Percentiles rank a stretch among this genome's conserved stretches.
Conservation (phyloP, 768 basidiomycete species). For the Boletus rufocinnamomeus region DNA sequence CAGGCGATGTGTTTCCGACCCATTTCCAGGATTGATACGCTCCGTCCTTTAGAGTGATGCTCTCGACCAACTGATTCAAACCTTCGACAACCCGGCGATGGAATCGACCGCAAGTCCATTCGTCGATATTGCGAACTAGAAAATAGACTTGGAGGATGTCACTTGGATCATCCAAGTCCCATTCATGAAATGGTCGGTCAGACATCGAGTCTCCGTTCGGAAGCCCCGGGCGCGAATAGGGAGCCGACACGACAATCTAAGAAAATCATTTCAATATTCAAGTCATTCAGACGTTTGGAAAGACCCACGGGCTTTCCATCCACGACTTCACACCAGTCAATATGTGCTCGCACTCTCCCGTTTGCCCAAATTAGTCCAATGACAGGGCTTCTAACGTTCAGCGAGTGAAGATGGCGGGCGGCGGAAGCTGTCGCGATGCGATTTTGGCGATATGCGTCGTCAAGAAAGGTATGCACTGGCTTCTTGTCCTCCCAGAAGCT, state of each 20-base stretch:
- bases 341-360: slow-evolving; percentile 52
- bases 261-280: background rate
- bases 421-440: slow-evolving; percentile 54
- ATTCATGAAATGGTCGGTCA: slow-evolving; percentile 45
- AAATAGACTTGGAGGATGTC: slow-evolving; percentile 54
- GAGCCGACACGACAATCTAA: slow-evolving; percentile 52
- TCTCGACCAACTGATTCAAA: slow-evolving; percentile 38
- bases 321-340: slow-evolving; percentile 51
- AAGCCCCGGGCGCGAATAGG: slow-evolving; percentile 37
- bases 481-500: slow-evolving; percentile 66
- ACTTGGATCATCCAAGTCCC: slow-evolving; percentile 46
- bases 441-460: slow-evolving; percentile 59
- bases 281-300: background rate
- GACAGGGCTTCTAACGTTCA: slow-evolving; percentile 47
- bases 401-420: slow-evolving; percentile 50
- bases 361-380: slow-evolving; percentile 58
- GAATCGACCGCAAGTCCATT: slow-evolving; percentile 51
- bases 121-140: slow-evolving; percentile 53
- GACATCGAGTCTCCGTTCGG: slow-evolving; percentile 12
- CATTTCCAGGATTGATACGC: slow-evolving; percentile 52
- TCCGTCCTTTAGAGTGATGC: slow-evolving; percentile 34
- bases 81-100: slow-evolving; percentile 42
- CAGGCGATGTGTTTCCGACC: slow-evolving; percentile 35
- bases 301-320: slow-evolving; percentile 39
- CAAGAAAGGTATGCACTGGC: slow-evolving; percentile 47